Base-by-base conservation (phyloP, 1,284 basidiomycete species). In the Fomitopsis betulina region DNA sequence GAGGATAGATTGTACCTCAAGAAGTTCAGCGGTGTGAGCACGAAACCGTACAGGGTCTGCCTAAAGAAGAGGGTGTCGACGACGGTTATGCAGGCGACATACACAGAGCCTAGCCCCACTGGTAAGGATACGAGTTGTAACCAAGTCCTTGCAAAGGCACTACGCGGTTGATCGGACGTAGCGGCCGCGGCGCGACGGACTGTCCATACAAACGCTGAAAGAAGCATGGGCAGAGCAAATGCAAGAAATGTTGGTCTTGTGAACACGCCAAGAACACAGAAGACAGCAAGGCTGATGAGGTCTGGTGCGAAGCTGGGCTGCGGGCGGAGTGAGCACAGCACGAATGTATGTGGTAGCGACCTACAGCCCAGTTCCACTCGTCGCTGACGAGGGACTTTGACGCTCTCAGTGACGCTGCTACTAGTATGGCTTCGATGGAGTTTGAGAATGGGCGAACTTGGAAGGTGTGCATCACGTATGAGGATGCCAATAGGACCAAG, bases 371-470 rank as follows among this genome's bases (percentile, higher is more conserved):
- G 45, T 30, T 47, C 45, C 45, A 47, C 13, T 47, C 25, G 21
- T 21, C 21, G 9, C 61, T 42, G 19, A 62, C 33, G 40, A 21
- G 30, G 23, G 54, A 39, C 54, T 47, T 23, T 32, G 60, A 42
- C 72, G 56, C 21, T 5, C 67, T 62, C 3, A 77, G 63, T 21
- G 66, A 72, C 12, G 71, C 43, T 7, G 71, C 66, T 5, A 78
- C 54, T n/a, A 73, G 47, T 2, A 72, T 54, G 3, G 73, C 67
- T 61, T 78, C 75, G 3, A 75, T 58, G 3, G 74, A 71, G 55
- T 76, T 78, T 21, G 76, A 74, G 58, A 78, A 77, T 2, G 75
- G 74, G 38, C 76, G 69, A 25, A 75, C 60, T 60, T 77, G 76
- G 49, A 76, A 75, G 2, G 75, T 75, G 53, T 68, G 67, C 35